A percentile compares a stretch with the other conserved stretches of the same genome.
Evolutionary conservation across 2,329 filamentous ascomycete species (phyloP).

Genomic region (Plectosphaerella cucumerina): DNA sequence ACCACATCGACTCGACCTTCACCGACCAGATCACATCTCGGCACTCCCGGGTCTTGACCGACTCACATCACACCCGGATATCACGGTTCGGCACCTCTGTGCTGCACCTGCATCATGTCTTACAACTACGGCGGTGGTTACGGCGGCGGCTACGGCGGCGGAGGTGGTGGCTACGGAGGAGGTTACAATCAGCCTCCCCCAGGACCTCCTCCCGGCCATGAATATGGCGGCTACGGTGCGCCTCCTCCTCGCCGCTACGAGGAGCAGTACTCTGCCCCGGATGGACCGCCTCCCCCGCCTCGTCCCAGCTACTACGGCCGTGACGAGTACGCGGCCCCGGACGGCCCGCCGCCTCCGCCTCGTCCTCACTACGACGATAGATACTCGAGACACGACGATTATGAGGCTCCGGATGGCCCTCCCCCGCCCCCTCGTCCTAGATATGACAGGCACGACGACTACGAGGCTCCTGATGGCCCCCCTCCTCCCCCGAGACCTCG

Average conservation of each 20-base stretch:
- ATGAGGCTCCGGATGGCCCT: background rate
- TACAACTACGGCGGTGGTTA: conserved; percentile 25
- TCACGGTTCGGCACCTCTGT: background rate
- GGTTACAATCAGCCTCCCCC: conserved; percentile 11
- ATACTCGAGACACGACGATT: background rate
- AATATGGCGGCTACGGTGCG: conserved; percentile 24
- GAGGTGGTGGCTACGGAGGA: conserved; percentile 18
- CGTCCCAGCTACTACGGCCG: conserved; percentile 13
- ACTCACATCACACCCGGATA: background rate
- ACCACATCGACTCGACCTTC: too few relatives aligned
- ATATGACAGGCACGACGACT: background rate
- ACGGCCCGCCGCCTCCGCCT: background rate
- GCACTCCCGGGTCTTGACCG: too few relatives aligned
- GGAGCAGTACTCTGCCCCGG: conserved; percentile 12
- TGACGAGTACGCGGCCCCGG: conserved; percentile 13
- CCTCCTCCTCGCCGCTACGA: conserved; percentile 16
- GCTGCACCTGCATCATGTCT: conserved; percentile 18
- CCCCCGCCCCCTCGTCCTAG: background rate
- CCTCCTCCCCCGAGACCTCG: background rate
- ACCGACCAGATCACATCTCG: too few relatives aligned
- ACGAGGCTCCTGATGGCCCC: background rate
- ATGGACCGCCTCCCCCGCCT: conserved; percentile 10
- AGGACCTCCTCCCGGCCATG: conserved; percentile 14
- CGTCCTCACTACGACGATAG: background rate
- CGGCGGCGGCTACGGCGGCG: conserved; percentile 23